Evolutionary conservation across 2,329 filamentous ascomycete species (phyloP), one percentile per base, ranked within the genome.

Genomic region (Penicillium sp.): DNA sequence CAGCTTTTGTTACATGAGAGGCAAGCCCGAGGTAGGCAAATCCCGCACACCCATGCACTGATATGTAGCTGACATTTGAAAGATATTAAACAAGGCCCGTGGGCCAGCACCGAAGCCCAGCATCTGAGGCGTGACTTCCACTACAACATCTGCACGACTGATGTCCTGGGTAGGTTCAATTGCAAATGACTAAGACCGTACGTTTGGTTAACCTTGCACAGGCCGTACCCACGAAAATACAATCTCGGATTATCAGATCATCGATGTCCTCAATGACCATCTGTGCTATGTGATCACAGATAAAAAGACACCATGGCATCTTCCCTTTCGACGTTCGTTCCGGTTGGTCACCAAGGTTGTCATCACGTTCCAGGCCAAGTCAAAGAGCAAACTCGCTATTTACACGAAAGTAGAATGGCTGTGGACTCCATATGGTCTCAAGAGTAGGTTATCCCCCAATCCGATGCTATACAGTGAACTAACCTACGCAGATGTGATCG

Each of bases 351-450:
- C 83, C 58, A 96, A 95, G 71, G 84, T 95, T 55, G 89, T 96
- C 56, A 93, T 99, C 55, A 96, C 93, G 2, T 89, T 97, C 64
- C 80, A 92, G 52, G 84, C 89, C 44, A 97, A 97, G 72, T 90
- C 88, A 11, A 90, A 87, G 68, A 95, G 89, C 70, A 96, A 93
- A 72, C 80, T 99, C 47, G 87, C 90, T 22, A 82, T 97, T 36
- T 95, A 89, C 71, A 88, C 85, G 45, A 87, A 86, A 62, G 82
- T 95, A n/a, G 87, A 89, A 59, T 97, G 93, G 93, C 79, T 82
- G 22, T 86, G 83, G 57, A 75, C 80, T 46, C 84, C 84, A 10
- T 75, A 65, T 41, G 64, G 77, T 27, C 66, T 76, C 34, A 71
- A 72, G 62, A 64, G 74, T 74, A 56, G 64, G 71, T 62, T 14